Base-by-base conservation (phyloP, 441 rosid genomes). In the Melastoma candidum region DNA sequence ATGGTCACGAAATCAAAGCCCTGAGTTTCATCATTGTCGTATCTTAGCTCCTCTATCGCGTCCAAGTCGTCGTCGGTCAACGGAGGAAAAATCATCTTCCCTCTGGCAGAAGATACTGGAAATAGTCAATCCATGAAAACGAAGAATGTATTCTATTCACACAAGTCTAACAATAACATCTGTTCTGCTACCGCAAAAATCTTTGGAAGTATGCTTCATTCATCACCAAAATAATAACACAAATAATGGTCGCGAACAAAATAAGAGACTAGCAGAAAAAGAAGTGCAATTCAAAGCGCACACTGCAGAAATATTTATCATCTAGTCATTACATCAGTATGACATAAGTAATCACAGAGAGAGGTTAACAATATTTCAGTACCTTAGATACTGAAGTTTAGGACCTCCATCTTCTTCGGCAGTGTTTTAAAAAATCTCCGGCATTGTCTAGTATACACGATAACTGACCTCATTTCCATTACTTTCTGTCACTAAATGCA, bases 11-110 rank as follows among this genome's bases (percentile, higher is more conserved):
- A 72, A 56, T 71, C 57, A 47, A 67, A 66, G 36, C 75, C 72
- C 46, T 77, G 51, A 44, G 63, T 66, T 45, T 78, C 84, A 46
- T 74, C 68, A 48, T 73, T 83, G 64, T 75, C 81, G 60, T 78
- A 63, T 67, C 70, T 68, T 59, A 75, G 67, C 60, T 74, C 87
- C 54, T 73, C 81, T 57, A 73, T 65, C 56, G 64, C 75, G 11
- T 71, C 49, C 14, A 63, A 60, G 36, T 44, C 71, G 11, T 57
- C 72, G 53, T 67, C 51, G 63, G 26, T 66, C 66, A 39, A 26
- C 48, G n/a, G 49, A 24, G 60, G 58, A 52, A 48, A 50, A 17
- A 55, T 58, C 65, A 53, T 46, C 69, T 50, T 70, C 81, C 54
- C 55, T 77, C 93, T 84, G 85, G 26, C 45, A 56, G 63, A 52